Base-by-base conservation (phyloP, 2,329 filamentous ascomycete genomes). In the Hymenoscyphus scutula region DNA sequence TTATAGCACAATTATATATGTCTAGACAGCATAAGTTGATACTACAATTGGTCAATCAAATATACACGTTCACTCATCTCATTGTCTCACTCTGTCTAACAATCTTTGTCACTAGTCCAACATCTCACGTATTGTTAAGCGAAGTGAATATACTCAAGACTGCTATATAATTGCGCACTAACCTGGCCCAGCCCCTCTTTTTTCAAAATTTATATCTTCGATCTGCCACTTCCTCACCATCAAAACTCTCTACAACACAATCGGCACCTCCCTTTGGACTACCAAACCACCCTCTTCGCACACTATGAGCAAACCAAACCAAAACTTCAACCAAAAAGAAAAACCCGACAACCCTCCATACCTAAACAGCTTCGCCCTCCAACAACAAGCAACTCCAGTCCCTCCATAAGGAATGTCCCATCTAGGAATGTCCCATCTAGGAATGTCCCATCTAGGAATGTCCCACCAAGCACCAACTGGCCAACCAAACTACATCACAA, bases 271-370 rank as follows among this genome's bases (percentile, higher is more conserved):
- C 38, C 38, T 13, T 10, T 5, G 10, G 13, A 51, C 45, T 8
- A 51, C 19, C n/a, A 13, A 51, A 51, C 19, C 3, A 8, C 2
- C 45, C 8, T 51, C 53, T n/a, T 32, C 27, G 8, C 53, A 30
- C 53, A 54, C 27, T 54, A 54, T 54, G 53, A 54, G 53, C 53
- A 29, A 32, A 27, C 25, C 53, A 29, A 10, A 51, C 45, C 19
- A 51, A 23, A 10, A 11, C n/a, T 23, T 10, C 10, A 51, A 51
- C 19, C 19, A 11, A 25, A 51, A 13, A 13, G 1, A 3, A 3
- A 51, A 51, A 3, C 45, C 15, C 38, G 27, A 53, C 23, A 17
- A 13, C 13, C 17, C n/a, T 19, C 48, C 7, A 57, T 5, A 27
- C 5, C 15, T 17, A 58, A n/a, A 41, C 15, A 1, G 29, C 19